Percentiles rank a stretch among this genome's conserved stretches.
Conservation (phyloP, 345 rosid species). For the Populus simonii region DNA sequence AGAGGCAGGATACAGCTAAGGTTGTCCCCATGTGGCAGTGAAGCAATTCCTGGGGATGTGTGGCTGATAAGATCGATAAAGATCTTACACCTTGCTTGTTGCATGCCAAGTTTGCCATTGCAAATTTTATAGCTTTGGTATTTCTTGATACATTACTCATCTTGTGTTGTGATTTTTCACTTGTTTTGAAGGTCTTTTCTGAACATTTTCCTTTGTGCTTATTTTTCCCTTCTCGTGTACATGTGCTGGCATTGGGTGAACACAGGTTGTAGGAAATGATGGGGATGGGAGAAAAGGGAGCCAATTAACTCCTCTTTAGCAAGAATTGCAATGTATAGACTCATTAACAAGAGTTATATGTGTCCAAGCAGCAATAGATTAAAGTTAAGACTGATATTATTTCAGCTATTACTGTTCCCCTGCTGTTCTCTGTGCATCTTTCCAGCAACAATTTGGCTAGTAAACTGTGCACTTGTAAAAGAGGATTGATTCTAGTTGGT, state of each 20-base stretch:
- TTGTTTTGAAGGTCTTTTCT: neutral
- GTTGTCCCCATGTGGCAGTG: neutral
- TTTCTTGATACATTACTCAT: neutral
- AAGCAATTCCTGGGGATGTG: neutral
- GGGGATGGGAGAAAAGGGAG: neutral
- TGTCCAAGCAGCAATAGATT: neutral
- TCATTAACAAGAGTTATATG: neutral
- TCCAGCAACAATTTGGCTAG: neutral
- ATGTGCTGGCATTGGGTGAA: neutral
- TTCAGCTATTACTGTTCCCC: neutral
- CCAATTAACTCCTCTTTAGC: neutral
- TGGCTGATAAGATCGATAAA: neutral
- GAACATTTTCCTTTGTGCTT: neutral
- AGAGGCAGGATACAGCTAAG: neutral
- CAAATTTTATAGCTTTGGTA: neutral
- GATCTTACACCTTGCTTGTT: neutral
- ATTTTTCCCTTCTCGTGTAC: neutral
- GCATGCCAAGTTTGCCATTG: neutral
- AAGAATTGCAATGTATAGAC: neutral
- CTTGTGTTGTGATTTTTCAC: neutral
- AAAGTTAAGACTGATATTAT: neutral
- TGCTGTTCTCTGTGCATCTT: neutral
- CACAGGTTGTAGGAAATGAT: constrained; percentile 4
- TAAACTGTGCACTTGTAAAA: neutral
- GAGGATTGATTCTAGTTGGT: neutral